Evolutionary conservation across 78 protist genomes (phyloP), one percentile per base, ranked within the genome.

Genomic region (Paulinella micropora): DNA sequence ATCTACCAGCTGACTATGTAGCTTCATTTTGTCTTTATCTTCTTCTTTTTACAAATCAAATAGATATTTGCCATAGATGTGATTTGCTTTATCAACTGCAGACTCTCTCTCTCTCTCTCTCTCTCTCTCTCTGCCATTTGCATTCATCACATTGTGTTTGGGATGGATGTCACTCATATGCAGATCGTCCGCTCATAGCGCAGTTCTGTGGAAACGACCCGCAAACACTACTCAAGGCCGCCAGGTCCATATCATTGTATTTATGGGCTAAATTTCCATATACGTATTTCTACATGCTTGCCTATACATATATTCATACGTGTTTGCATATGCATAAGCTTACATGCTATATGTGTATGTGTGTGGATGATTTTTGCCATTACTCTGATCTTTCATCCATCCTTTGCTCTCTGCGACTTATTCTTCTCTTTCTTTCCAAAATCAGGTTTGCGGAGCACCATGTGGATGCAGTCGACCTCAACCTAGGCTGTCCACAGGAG

Each of bases 401-500:
- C 15, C 77, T 23, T 15, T 23, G 23, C 77, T 28, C 15, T 64
- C 34, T 28, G 15, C 34, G 15, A 15, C 34, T 23, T 64, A 28
- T 28, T 23, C 34, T 23, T 64, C 34, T 23, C 23, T 64, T 23
- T 23, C 23, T 23, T 64, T 64, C 77, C 23, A 64, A 23, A 23
- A 15, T 64, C 77, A 83, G 34, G 29, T 0, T 41, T 0, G 64
- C 40, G 28, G 82, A 31, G 1, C 34, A 3, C 2, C 2, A 4
- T 4, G 89, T 87, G 31, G 90, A 88, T n/a, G 90, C 87, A n/a
- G 39, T 88, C 23, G 90, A 88, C 90, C 86, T 88, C 26, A 88
- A 88, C 79, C 36, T 79, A n/a, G 90, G 90, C 41, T 88, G 90
- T 39, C 90, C 90, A 3, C 90, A 88, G 87, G 3, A 3, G 15